These are phyloP conservation scores for Cutaneotrichosporon sp. DNA, from an alignment of 1,284 basidiomycete genomes.

Conservation along the genomic window DNA sequence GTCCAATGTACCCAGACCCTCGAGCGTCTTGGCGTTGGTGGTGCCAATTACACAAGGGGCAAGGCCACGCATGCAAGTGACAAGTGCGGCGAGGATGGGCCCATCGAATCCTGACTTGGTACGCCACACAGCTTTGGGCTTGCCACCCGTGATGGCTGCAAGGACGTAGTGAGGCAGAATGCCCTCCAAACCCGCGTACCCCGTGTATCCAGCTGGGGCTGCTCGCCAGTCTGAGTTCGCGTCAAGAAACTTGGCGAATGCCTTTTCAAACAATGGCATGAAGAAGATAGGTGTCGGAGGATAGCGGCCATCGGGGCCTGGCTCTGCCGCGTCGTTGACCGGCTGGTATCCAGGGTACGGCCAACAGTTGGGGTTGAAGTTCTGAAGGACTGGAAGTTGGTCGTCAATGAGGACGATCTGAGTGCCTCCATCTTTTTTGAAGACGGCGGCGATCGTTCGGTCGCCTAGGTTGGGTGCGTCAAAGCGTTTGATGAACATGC, in stretches of 20 bases:
- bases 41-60: slow-evolving; percentile 16
- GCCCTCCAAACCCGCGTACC: slow-evolving; percentile 13
- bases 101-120: slow-evolving; percentile 6
- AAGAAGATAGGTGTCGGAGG: slow-evolving; percentile 19
- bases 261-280: slow-evolving; percentile 24
- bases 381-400: slow-evolving; percentile 13
- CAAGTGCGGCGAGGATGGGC: slow-evolving; percentile 8
- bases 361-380: slow-evolving; percentile 14
- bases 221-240: slow-evolving; percentile 7
- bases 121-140: slow-evolving; percentile 6
- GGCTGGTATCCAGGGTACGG: slow-evolving; percentile 20
- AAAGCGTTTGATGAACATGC: slow-evolving; percentile 3
- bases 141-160: slow-evolving; percentile 18
- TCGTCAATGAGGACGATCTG: slow-evolving; percentile 18
- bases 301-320: slow-evolving; percentile 7
- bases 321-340: slow-evolving; percentile 14
- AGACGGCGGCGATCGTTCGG: slow-evolving; percentile 3
- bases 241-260: slow-evolving; percentile 23
- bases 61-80: slow-evolving; percentile 14
- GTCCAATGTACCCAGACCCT: slow-evolving; percentile 11
- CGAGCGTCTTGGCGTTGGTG: slow-evolving; percentile 9
- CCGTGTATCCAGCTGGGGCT: background rate
- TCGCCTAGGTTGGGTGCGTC: background rate
- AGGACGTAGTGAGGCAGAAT: slow-evolving; percentile 12
- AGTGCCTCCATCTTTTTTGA: slow-evolving; percentile 14